Conservation (phyloP, 192 early-diverging fungal genomes). For the Entomortierella parvispora region DNA sequence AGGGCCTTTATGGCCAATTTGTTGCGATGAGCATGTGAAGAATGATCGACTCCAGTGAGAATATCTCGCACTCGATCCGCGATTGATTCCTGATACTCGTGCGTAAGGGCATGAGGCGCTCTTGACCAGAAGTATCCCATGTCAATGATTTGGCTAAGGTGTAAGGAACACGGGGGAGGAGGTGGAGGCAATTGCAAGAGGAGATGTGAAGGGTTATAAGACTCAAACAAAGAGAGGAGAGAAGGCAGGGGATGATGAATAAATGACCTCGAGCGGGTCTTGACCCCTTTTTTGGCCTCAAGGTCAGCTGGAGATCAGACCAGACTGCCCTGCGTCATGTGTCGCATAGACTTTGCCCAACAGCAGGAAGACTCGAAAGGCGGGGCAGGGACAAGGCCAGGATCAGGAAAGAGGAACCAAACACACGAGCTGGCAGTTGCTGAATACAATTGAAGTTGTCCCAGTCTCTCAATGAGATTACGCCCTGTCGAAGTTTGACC, state of each 20-base stretch:
- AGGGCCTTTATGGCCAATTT: constrained; percentile 54
- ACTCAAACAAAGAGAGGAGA: neutral
- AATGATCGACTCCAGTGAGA: constrained; percentile 39
- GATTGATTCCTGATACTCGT: constrained; percentile 52
- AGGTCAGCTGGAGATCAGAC: constrained; percentile 1
- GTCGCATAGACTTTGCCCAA: too few relatives aligned
- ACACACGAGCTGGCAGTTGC: too few relatives aligned
- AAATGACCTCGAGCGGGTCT: neutral
- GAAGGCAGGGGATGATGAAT: neutral
- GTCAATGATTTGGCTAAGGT: neutral
- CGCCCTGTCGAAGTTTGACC: too few relatives aligned
- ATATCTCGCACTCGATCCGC: constrained; percentile 53
- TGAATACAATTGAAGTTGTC: too few relatives aligned
- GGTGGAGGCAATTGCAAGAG: neutral
- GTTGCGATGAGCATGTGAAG: constrained; percentile 5
- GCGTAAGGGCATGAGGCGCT: constrained; percentile 19
- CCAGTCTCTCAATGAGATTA: too few relatives aligned
- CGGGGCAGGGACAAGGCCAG: too few relatives aligned
- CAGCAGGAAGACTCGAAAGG: too few relatives aligned
- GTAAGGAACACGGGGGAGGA: neutral
- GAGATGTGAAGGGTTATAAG: neutral
- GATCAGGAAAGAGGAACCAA: too few relatives aligned
- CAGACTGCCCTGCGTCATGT: too few relatives aligned
- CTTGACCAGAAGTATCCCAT: constrained; percentile 30
- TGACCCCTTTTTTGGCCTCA: neutral